Base-by-base conservation (phyloP, 2,329 filamentous ascomycete genomes). In the Elsinoe arachidis region DNA sequence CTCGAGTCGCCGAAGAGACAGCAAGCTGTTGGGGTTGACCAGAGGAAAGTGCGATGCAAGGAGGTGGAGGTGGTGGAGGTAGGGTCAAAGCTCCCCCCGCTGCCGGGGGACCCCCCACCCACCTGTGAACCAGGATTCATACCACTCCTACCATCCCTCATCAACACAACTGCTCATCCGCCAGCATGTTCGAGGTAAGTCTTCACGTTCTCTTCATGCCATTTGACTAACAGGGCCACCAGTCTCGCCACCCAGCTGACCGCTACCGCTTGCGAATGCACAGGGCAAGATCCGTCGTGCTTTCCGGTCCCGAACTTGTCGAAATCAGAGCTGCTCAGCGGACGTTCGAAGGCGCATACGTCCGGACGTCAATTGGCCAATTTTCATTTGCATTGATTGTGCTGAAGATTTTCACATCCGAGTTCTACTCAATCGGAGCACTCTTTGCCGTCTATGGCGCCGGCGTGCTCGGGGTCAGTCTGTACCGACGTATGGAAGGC, bases 301-400 rank as follows among this genome's bases (percentile, higher is more conserved):
- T 96, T 60, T 95, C 90, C 3, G 78, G 84, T 21, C 80, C 87
- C 64, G 92, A 96, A 72, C 85, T 99, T 43, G 88, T 96, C 62
- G 93, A 97, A 74, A 87, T 97, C 63, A 88, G 93, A 62, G 93
- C 93, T 11, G 89, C 92, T 10, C 93, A 99, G 70, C 84, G 93
- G 56, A 99, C 93, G 1, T 99, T 97, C 66, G 93, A 99, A 73
- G 93, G 93, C 19, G 93, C 93, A 19, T 99, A 97, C 73, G 87
- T 96, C 68, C 88, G 93, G 60, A 99, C 93, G 0, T 91, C 92
- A 2, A 82, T 99, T 17, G 89, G 88, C 2, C 91, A 97, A 68
- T 97, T 97, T 76, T 92, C 88, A 58, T 97, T 99, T 72, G 86
- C 92, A 17, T 84, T 99, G 52, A 85, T 99, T 61, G 88, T 99